Evolutionary conservation across 1,139 yeast species (phyloP), one percentile per base, ranked within the genome.

Genomic region (Saccharomyces hybrid): DNA sequence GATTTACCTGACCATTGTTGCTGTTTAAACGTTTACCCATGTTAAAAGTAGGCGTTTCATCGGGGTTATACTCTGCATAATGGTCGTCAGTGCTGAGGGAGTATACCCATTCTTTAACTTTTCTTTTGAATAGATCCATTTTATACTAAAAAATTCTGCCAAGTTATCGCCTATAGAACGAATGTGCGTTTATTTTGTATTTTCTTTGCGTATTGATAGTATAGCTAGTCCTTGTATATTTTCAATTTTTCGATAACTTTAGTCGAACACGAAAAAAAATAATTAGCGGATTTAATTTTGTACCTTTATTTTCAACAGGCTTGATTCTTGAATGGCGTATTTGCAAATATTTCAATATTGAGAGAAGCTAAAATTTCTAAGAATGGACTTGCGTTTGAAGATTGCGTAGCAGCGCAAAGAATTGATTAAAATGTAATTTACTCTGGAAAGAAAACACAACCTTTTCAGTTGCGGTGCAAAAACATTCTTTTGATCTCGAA

Each of bases 1-100:
- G 60, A 28, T 56, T 55, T 0, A 50, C 49, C 38, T 50, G 23
- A 41, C 51, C 26, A 38, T 14, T 13, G 32, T 32, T 27, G 47
- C 23, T n/a, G 31, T 47, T 14, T 47, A 51, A 28, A 62, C 46
- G 57, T 56, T 41, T 49, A 9, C 63, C 63, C 67, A 64, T 64
- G 47, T 64, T 64, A 47, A 64, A 64, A 46, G 57, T 56, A 5
- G 61, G 59, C 1, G 66, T 60, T 44, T 61, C 66, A 44, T 79
- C 73, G 6, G 84, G 76, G 60, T 81, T 80, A 64, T 75, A 84
- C 59, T 83, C 89, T 0, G 89, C 83, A 64, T 84, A 84, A 64
- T 84, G 82, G 63, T 84, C 89, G 56, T 76, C 79, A 5, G 89
- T 82, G 52, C 82, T 80, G 55, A 84, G 70, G 16, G 85, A 79